These are phyloP conservation scores for Paxillus ammoniavirescens DNA, from an alignment of 768 basidiomycete species.

Conservation along the genomic window DNA sequence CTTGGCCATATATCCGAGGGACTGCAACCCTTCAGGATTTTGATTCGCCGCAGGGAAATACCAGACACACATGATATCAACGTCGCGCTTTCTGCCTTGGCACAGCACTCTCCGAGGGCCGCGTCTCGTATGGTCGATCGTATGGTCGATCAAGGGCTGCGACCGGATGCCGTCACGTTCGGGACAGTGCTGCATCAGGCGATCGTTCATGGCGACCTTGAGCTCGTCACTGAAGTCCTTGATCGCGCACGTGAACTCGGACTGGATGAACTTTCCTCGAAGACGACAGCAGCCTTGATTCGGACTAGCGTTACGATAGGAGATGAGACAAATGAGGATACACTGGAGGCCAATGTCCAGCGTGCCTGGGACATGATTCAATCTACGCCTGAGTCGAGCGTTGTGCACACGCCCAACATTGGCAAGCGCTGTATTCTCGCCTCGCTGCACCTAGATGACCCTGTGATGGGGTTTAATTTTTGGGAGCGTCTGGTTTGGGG, in stretches of 20 bases:
- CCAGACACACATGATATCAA: constrained; percentile 68
- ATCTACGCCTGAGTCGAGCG: constrained; percentile 33
- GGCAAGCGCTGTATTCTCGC: constrained; percentile 51
- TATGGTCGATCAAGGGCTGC: constrained; percentile 48
- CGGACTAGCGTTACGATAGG: constrained; percentile 36
- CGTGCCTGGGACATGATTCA: constrained; percentile 43
- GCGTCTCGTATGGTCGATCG: constrained; percentile 49
- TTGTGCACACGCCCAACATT: constrained; percentile 43
- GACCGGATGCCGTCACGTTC: constrained; percentile 53
- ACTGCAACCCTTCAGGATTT: constrained; percentile 43
- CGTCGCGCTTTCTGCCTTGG: constrained; percentile 55
- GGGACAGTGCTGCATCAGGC: constrained; percentile 66
- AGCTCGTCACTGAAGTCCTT: constrained; percentile 45
- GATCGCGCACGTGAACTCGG: constrained; percentile 36
- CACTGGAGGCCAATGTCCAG: constrained; percentile 35
- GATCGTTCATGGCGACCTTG: constrained; percentile 40
- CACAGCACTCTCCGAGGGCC: constrained; percentile 43
- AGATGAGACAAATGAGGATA: constrained; percentile 24
- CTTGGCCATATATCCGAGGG: constrained; percentile 48
- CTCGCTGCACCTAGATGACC: constrained; percentile 48
- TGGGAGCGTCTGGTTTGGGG: constrained; percentile 50
- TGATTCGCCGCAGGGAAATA: constrained; percentile 47
- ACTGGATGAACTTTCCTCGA: constrained; percentile 39
- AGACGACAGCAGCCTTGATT: constrained; percentile 50
- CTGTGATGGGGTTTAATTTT: constrained; percentile 56